phyloP scores from a whole-genome alignment of 2,329 filamentous ascomycete species.

The Geosmithia morbida region DNA sequence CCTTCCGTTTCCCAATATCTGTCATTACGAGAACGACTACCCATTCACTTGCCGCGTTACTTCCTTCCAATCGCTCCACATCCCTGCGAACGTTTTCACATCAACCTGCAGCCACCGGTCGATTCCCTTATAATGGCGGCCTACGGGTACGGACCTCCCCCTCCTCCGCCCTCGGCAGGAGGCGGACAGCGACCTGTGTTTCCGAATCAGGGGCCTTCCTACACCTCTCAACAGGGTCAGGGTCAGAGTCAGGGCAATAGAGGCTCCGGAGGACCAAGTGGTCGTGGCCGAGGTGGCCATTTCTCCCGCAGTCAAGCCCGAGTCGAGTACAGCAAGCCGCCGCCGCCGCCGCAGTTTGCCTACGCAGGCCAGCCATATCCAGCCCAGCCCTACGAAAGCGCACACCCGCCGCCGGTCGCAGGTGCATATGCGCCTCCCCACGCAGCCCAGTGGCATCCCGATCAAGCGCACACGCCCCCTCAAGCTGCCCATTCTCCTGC shows the following conservation, averaged over 20 bases:
- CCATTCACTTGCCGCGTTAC: neutral
- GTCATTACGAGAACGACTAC: too few relatives aligned
- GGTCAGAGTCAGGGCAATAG: slow-evolving; percentile 14
- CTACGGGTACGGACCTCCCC: slow-evolving; percentile 40
- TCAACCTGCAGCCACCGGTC: neutral
- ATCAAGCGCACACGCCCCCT: slow-evolving; percentile 18
- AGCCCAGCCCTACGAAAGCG: slow-evolving; percentile 25
- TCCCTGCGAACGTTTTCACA: neutral
- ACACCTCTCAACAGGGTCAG: slow-evolving; percentile 11
- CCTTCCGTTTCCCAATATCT: too few relatives aligned
- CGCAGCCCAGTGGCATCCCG: slow-evolving; percentile 23
- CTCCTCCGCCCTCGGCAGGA: slow-evolving; percentile 23
- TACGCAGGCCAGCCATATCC: slow-evolving; percentile 12
- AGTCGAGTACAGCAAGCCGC: slow-evolving; percentile 2
- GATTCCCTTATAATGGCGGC: slow-evolving; percentile 23
- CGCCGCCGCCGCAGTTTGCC: neutral
- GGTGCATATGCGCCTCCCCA: slow-evolving; percentile 20
- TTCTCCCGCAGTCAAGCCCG: slow-evolving; percentile 16
- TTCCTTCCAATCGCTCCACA: neutral
- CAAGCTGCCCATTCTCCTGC: slow-evolving; percentile 28
- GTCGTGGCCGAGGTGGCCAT: slow-evolving; percentile 21
- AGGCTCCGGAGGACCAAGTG: slow-evolving; percentile 16
- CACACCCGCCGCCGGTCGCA: slow-evolving; percentile 17
- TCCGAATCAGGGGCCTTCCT: neutral
- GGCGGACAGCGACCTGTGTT: neutral